Evolutionary conservation across 2,329 filamentous ascomycete species (phyloP).

Genomic region (Cytospora schulzeri): DNA sequence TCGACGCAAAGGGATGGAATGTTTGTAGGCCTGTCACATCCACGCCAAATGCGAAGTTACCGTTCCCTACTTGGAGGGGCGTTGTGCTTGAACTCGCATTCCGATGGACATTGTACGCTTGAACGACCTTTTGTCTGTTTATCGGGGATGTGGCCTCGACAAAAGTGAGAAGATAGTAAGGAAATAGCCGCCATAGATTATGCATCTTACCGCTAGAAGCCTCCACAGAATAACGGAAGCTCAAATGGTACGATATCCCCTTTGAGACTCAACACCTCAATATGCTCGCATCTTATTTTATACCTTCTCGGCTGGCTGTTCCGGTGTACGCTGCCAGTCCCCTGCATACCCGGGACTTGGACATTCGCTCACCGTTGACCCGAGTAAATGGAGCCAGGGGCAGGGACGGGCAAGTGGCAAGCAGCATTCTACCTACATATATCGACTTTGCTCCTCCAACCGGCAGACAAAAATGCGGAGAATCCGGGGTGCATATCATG

Average conservation of each 20-base stretch:
- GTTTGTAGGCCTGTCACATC: constrained; percentile 51
- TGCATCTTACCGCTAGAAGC: background rate
- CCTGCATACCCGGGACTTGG: background rate
- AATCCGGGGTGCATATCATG: constrained; percentile 21
- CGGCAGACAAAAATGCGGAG: constrained; percentile 24
- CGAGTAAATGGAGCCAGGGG: constrained; percentile 14
- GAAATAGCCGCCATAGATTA: constrained; percentile 13
- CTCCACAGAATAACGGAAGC: background rate
- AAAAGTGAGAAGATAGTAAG: constrained; percentile 21
- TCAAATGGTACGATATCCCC: too few relatives aligned
- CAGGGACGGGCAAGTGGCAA: constrained; percentile 5
- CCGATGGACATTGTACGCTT: constrained; percentile 49
- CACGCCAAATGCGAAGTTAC: constrained; percentile 51
- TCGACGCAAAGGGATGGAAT: constrained; percentile 48
- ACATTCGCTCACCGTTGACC: constrained; percentile 23
- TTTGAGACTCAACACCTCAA: too few relatives aligned
- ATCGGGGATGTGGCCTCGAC: constrained; percentile 32
- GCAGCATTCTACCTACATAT: constrained; percentile 4
- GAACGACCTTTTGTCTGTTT: constrained; percentile 39
- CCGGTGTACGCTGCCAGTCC: background rate
- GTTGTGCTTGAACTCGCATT: constrained; percentile 52
- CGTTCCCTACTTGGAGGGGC: constrained; percentile 54
- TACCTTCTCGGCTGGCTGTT: background rate
- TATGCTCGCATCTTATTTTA: background rate
- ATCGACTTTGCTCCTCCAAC: constrained; percentile 13